These are phyloP conservation scores for Hanseniaspora lindneri DNA, from an alignment of 805 yeast species.

Conservation along the genomic window DNA sequence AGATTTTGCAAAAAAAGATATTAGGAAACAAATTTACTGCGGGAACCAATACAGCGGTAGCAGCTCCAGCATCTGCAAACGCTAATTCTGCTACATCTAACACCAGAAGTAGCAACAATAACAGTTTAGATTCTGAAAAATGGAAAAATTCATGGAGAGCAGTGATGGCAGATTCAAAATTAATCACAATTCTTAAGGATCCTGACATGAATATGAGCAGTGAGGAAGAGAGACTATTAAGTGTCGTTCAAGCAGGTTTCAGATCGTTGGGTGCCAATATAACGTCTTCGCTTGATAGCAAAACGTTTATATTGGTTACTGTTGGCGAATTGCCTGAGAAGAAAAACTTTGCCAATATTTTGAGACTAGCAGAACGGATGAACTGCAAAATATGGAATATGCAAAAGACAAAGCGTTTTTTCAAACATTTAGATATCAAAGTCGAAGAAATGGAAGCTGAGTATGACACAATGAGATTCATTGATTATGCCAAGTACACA, in stretches of 20 bases:
- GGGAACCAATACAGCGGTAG: constrained; percentile 16
- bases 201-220: constrained; percentile 5
- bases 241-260: constrained; percentile 25
- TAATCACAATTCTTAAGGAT: constrained; percentile 2
- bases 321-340: constrained; percentile 41
- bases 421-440: constrained; percentile 48
- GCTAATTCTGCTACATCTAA: neutral
- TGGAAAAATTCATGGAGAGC: constrained; percentile 15
- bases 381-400: constrained; percentile 77
- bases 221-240: constrained; percentile 22
- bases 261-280: constrained; percentile 42
- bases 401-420: constrained; percentile 72
- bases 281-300: constrained; percentile 46
- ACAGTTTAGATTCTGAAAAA: constrained; percentile 10
- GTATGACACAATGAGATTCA: constrained; percentile 7
- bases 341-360: constrained; percentile 44
- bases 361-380: constrained; percentile 47
- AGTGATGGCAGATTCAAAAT: constrained; percentile 6
- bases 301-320: constrained; percentile 62
- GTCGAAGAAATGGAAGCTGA: constrained; percentile 23
- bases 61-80: constrained; percentile 17
- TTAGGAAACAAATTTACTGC: neutral
- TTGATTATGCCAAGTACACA: constrained; percentile 11
- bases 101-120: neutral
- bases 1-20: constrained; percentile 16